These are phyloP conservation scores for Trichosporon sp. DNA, from an alignment of 1,284 basidiomycete species.

Conservation along the genomic window DNA sequence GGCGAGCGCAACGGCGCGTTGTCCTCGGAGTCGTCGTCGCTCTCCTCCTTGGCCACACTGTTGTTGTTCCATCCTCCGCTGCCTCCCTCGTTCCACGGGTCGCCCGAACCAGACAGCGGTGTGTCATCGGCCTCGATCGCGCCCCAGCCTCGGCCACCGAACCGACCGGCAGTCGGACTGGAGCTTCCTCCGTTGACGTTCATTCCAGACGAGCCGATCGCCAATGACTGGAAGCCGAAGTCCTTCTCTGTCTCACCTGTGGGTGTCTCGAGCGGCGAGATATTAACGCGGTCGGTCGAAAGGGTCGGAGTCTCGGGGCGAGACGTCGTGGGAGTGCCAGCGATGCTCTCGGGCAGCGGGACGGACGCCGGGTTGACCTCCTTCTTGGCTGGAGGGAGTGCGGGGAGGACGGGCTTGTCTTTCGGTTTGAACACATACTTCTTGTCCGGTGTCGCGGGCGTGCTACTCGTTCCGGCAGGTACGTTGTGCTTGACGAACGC, in stretches of 20 bases:
- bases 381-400: conserved; percentile 11
- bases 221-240: conserved; percentile 37
- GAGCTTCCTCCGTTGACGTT: conserved; percentile 2
- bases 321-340: conserved; percentile 29
- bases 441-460: conserved; percentile 11
- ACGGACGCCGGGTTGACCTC: conserved; percentile 17
- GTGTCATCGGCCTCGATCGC: conserved; percentile 27
- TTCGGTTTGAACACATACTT: conserved; percentile 36
- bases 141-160: conserved; percentile 14
- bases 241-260: conserved; percentile 20
- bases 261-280: conserved; percentile 43
- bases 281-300: conserved; percentile 34
- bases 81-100: conserved; percentile 13
- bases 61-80: conserved; percentile 20
- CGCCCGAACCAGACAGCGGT: conserved; percentile 3
- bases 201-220: conserved; percentile 30
- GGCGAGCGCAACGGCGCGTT: background rate
- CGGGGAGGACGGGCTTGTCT: conserved; percentile 11
- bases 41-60: conserved; percentile 15
- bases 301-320: conserved; percentile 26
- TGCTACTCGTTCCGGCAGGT: conserved; percentile 6
- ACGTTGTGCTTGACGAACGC: conserved; percentile 39
- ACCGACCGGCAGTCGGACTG: conserved; percentile 2
- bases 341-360: conserved; percentile 35
- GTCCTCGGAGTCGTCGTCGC: conserved; percentile 5